A percentile compares a stretch with the other conserved stretches of the same genome.
These are phyloP conservation scores for Stentor roeselii DNA, from an alignment of 73 alveolate species.

Conservation along the genomic window DNA sequence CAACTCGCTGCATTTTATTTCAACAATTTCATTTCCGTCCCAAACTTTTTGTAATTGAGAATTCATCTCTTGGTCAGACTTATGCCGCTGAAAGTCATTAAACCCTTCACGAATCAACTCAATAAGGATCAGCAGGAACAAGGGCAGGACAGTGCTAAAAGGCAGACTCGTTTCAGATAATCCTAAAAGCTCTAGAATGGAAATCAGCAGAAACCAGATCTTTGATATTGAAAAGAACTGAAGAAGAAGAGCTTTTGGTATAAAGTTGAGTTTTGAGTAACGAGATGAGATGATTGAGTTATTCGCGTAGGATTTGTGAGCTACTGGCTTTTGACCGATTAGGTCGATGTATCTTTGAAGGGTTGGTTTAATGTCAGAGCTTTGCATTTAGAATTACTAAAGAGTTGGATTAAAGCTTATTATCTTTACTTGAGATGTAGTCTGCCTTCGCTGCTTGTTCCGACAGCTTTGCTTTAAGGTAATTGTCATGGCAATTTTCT, in stretches of 20 bases:
- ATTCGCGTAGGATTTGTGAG: neutral
- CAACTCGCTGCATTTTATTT: neutral
- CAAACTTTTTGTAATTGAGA: neutral
- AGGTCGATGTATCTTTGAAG: neutral
- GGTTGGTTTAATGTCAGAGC: neutral
- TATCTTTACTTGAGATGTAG: too few species aligned
- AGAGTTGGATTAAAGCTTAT: too few species aligned
- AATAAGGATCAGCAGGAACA: neutral
- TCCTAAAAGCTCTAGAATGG: conserved; percentile 8
- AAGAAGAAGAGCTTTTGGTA: neutral
- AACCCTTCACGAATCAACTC: neutral
- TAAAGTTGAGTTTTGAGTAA: neutral
- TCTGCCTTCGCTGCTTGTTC: neutral
- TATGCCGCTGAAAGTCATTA: neutral
- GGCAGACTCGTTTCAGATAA: neutral
- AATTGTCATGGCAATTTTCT: neutral
- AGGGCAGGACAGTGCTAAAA: conserved; percentile 8
- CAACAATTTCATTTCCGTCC: neutral
- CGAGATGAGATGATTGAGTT: neutral
- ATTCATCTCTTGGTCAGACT: neutral
- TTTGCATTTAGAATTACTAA: too few species aligned
- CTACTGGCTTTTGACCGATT: neutral
- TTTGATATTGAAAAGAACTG: neutral
- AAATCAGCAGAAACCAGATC: neutral
- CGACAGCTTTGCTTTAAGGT: neutral